Conservation (phyloP, 345 rosid species). For the Noccaea caerulescens region DNA sequence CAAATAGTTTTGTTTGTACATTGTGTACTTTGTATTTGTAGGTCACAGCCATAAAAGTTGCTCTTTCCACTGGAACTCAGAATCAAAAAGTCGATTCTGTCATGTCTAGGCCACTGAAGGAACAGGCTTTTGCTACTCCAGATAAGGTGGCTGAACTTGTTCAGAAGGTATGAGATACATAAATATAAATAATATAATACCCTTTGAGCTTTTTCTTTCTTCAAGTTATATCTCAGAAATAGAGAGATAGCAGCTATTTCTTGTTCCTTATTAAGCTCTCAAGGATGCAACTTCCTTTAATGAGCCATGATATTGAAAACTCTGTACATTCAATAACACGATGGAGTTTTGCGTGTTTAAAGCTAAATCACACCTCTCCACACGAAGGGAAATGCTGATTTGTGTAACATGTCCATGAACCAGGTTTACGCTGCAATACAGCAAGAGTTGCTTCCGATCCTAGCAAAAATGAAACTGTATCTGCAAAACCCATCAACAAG, state of each 20-base stretch:
- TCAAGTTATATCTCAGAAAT: conserved; percentile 8
- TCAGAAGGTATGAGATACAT: conserved; percentile 63
- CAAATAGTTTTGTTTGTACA: conserved; percentile 21
- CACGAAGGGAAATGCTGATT: conserved; percentile 1
- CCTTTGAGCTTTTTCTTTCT: background rate
- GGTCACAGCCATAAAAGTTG: conserved; percentile 89
- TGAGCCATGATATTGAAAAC: conserved; percentile 13
- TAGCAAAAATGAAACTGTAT: conserved; percentile 91
- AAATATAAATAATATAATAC: background rate
- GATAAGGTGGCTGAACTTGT: conserved; percentile 95
- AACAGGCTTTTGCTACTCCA: conserved; percentile 94
- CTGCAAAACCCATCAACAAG: conserved; percentile 84
- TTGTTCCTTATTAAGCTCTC: conserved; percentile 28
- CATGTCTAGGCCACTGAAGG: conserved; percentile 87
- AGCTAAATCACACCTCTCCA: background rate
- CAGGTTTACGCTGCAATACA: conserved; percentile 78
- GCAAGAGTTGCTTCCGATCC: conserved; percentile 70
- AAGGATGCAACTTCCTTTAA: conserved; percentile 22
- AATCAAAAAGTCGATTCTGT: conserved; percentile 66
- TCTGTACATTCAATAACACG: background rate
- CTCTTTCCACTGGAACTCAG: conserved; percentile 67
- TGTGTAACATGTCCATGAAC: conserved; percentile 30
- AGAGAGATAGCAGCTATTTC: conserved; percentile 7
- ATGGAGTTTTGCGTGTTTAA: conserved; percentile 7
- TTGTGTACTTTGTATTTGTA: conserved; percentile 38